These are phyloP conservation scores for Trichoderma sp. DNA, from an alignment of 2,329 filamentous ascomycete genomes.

Conservation along the genomic window DNA sequence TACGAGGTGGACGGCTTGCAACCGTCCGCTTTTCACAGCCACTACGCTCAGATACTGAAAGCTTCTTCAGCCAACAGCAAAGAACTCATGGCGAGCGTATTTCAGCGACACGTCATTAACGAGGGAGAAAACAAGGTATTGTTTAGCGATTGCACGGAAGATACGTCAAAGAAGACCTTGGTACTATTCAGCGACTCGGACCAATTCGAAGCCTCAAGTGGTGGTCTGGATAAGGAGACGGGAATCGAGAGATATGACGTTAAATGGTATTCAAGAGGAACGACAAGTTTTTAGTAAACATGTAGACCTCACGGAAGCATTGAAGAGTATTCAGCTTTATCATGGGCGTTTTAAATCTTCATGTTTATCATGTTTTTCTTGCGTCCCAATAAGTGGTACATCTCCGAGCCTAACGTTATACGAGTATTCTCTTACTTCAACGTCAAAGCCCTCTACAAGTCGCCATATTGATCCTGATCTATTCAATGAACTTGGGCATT, in stretches of 20 bases:
- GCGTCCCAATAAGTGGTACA: too few relatives aligned
- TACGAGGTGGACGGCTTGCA: not conserved
- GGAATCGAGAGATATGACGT: not conserved
- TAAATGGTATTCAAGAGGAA: not conserved
- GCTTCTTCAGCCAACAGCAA: not conserved
- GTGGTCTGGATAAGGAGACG: not conserved
- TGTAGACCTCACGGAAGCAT: too few relatives aligned
- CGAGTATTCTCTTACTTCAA: not conserved
- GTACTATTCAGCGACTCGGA: not conserved
- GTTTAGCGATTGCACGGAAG: slow-evolving; percentile 1
- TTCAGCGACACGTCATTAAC: not conserved
- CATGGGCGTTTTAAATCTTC: not conserved
- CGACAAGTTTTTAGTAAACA: not conserved
- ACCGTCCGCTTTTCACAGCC: not conserved
- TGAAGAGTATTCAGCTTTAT: not conserved
- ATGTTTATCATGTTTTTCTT: not conserved
- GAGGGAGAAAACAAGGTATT: not conserved
- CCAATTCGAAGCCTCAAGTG: not conserved
- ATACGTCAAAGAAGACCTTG: not conserved
- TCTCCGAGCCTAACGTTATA: not conserved
- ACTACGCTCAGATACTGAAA: not conserved
- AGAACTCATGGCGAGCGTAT: not conserved
- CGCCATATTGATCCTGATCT: not conserved
- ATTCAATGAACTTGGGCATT: not conserved
- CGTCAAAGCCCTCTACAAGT: not conserved